Percentiles rank a stretch among this genome's conserved stretches.
These are phyloP conservation scores for Chrysanthemum makinoi DNA, from an alignment of 129 eudicot species.

Conservation along the genomic window DNA sequence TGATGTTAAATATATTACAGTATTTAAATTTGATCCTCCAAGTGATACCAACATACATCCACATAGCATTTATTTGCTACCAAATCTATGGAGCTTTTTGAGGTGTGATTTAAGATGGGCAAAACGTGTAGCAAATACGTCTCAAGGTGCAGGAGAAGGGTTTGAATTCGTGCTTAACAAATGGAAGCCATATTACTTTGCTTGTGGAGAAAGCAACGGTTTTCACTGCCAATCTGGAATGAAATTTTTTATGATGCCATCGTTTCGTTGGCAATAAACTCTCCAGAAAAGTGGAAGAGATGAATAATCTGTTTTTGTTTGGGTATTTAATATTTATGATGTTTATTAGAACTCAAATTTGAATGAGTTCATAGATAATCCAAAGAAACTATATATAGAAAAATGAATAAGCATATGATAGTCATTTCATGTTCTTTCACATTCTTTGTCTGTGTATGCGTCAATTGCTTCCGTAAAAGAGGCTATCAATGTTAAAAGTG, in stretches of 20 bases:
- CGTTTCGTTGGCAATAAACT: slow-evolving; percentile 40
- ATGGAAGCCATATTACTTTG: slow-evolving; percentile 69
- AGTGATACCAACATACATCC: slow-evolving; percentile 44
- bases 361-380: no score
- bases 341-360: no score
- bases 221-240: slow-evolving; percentile 60
- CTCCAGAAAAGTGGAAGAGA: no score
- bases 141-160: slow-evolving; percentile 60
- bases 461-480: no score
- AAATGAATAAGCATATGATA: no score
- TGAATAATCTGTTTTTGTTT: background rate
- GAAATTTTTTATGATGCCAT: slow-evolving; percentile 76
- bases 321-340: no score
- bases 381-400: no score
- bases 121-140: slow-evolving; percentile 39
- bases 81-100: slow-evolving; percentile 54
- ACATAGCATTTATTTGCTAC: slow-evolving; percentile 62
- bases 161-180: slow-evolving; percentile 56
- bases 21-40: slow-evolving; percentile 69
- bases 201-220: slow-evolving; percentile 67
- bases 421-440: no score
- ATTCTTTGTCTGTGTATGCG: no score
- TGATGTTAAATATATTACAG: slow-evolving; percentile 28
- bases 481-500: no score
- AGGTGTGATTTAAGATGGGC: slow-evolving; percentile 60